A percentile compares a stretch with the other conserved stretches of the same genome.
These are phyloP conservation scores for Phialophora macrospora DNA, from an alignment of 2,329 filamentous ascomycete genomes.

Conservation along the genomic window DNA sequence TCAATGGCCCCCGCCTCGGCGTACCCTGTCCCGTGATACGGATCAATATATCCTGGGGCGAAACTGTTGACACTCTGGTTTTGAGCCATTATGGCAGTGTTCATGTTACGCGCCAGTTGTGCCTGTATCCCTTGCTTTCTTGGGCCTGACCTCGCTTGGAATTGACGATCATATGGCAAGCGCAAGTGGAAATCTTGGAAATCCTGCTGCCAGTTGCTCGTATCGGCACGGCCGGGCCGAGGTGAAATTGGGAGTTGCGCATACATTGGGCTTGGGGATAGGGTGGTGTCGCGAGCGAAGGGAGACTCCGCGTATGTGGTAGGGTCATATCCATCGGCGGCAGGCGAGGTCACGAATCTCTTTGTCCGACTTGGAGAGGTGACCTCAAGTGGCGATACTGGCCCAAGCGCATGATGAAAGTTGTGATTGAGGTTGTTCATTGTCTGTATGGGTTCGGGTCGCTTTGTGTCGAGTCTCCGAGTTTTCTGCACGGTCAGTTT, in stretches of 20 bases:
- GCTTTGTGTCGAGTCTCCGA: slow-evolving; percentile 33
- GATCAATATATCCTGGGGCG: slow-evolving; percentile 43
- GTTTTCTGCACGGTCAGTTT: slow-evolving; percentile 44
- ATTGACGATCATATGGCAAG: slow-evolving; percentile 49
- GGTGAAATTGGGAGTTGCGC: slow-evolving; percentile 52
- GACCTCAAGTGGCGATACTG: slow-evolving; percentile 24
- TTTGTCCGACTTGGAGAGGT: slow-evolving; percentile 34
- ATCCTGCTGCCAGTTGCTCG: slow-evolving; percentile 56
- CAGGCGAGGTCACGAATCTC: slow-evolving; percentile 38
- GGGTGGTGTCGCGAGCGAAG: slow-evolving; percentile 44
- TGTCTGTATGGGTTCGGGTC: slow-evolving; percentile 43
- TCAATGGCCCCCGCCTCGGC: slow-evolving; percentile 20
- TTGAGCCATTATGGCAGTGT: slow-evolving; percentile 41
- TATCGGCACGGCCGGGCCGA: slow-evolving; percentile 50
- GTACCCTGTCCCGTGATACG: slow-evolving; percentile 41
- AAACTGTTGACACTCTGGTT: slow-evolving; percentile 44
- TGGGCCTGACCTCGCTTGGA: slow-evolving; percentile 54
- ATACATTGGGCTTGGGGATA: slow-evolving; percentile 60
- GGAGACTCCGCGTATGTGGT: slow-evolving; percentile 16
- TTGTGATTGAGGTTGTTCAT: slow-evolving; percentile 40
- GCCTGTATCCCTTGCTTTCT: slow-evolving; percentile 48
- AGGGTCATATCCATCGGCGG: slow-evolving; percentile 41
- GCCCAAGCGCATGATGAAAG: slow-evolving; percentile 37
- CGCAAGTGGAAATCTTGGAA: slow-evolving; percentile 60
- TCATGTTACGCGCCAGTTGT: slow-evolving; percentile 42